Evolutionary conservation across 2,329 filamentous ascomycete genomes (phyloP), one percentile per base, ranked within the genome.

Genomic region (Aureobasidium sp.): DNA sequence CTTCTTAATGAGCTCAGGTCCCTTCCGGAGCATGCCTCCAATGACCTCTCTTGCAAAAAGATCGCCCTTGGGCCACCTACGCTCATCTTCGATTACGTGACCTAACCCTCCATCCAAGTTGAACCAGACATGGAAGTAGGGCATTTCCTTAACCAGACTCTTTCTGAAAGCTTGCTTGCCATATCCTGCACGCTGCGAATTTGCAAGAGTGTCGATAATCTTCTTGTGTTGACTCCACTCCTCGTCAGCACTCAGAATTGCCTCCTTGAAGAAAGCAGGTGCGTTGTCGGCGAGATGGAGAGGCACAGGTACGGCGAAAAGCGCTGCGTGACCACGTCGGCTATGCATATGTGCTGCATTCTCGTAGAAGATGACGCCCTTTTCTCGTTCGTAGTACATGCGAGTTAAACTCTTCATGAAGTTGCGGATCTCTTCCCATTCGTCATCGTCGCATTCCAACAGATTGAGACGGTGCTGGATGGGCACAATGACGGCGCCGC

Each of bases 61-160:
- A 74, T 99, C 94, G 0, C 93, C 93, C 68, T 83, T 84, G 0
- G 95, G 95, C 94, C 94, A 99, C 55, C 86, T 80, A 53, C 85
- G 82, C 32, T 86, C 79, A 68, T 99, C 90, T 75, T 99, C 94
- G 0, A 99, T 89, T 9, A 99, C 80, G 73, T 99, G 94, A 0
- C 91, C 94, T 66, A 99, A 76, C 0, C 94, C 94, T 2, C 94
- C 94, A 71, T 99, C 92, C 1, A 99, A 78, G 58, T 86, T 84
- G 72, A 97, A 97, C 92, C 93, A 99, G 25, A 87, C 93, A 73
- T 99, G 94, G 70, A 99, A 99, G 73, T 99, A 99, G 0, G 95
- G 93, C 89, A 95, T 93, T 78, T 99, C 93, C 76, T 95, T 96
- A 13, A 90, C 90, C 64, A 99, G 79, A 25, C 83, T 88, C 62